Percentiles rank a stretch among this genome's conserved stretches.
Evolutionary conservation across 78 protist species (phyloP).

Genomic region (Chrysochromulina tobinii): DNA sequence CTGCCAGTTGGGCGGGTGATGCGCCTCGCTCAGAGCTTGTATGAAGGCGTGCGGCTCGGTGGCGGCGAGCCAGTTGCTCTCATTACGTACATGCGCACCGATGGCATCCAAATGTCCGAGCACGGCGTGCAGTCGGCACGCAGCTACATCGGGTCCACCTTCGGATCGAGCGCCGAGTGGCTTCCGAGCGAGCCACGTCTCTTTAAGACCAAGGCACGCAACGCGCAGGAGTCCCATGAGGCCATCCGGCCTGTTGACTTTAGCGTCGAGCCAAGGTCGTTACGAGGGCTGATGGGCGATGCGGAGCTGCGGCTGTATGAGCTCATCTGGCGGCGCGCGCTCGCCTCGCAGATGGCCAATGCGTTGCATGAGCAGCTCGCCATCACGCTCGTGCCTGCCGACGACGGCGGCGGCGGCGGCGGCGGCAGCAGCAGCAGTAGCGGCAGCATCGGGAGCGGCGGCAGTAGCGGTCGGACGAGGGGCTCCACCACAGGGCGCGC

Average conservation of each 20-base stretch:
- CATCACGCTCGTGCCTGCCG: background rate
- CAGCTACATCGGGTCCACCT: background rate
- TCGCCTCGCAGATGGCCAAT: background rate
- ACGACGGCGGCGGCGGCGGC: background rate
- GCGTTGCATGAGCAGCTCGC: background rate
- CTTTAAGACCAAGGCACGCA: background rate
- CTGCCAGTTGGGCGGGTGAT: background rate
- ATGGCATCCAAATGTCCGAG: background rate
- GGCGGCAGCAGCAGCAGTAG: too few relatives aligned
- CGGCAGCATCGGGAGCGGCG: too few relatives aligned
- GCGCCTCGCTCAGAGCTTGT: conserved; percentile 7
- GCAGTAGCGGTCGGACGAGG: too few relatives aligned
- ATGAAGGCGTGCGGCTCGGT: background rate
- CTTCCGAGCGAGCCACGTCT: background rate
- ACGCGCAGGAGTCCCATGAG: conserved; percentile 51
- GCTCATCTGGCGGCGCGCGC: conserved; percentile 29
- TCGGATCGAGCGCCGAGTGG: background rate
- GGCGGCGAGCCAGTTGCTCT: background rate
- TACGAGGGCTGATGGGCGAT: background rate
- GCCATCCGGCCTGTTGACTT: conserved; percentile 34
- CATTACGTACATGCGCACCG: conserved; percentile 55
- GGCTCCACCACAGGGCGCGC: too few relatives aligned
- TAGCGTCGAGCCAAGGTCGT: background rate
- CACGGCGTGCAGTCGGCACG: background rate
- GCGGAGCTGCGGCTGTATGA: conserved; percentile 21